Conservation (phyloP, 2,329 filamentous ascomycete species). For the Aspergillus aculeatus region DNA sequence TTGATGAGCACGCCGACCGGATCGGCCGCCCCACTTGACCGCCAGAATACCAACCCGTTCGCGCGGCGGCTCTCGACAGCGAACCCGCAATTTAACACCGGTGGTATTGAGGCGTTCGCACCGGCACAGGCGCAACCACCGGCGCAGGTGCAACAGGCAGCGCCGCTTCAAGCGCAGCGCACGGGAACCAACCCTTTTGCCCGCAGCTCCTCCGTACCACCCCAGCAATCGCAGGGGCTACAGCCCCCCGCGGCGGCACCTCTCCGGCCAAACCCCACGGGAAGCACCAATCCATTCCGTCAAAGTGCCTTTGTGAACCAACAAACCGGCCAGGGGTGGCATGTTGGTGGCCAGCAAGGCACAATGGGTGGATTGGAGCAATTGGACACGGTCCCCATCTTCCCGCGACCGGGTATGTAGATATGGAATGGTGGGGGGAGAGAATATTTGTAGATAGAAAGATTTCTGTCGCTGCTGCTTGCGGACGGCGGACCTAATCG, state of each 20-base stretch:
- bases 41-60: constrained; percentile 83
- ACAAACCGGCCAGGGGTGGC: constrained; percentile 84
- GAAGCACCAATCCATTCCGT: constrained; percentile 91
- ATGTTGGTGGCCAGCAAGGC: constrained; percentile 67
- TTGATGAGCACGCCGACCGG: constrained; percentile 56
- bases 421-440: not conserved
- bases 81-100: constrained; percentile 30
- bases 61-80: constrained; percentile 58
- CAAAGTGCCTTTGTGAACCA: constrained; percentile 90
- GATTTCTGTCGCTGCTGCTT: not conserved
- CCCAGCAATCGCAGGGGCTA: constrained; percentile 34
- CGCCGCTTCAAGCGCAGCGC: constrained; percentile 50
- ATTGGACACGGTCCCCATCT: constrained; percentile 76
- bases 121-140: constrained; percentile 30
- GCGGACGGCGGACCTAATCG: not conserved
- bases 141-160: constrained; percentile 22
- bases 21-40: constrained; percentile 48
- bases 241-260: constrained; percentile 42
- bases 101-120: constrained; percentile 20
- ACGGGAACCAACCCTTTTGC: constrained; percentile 73
- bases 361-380: constrained; percentile 76
- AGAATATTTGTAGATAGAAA: not conserved
- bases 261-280: constrained; percentile 74
- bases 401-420: constrained; percentile 69
- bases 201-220: constrained; percentile 50